Percentiles rank a stretch among this genome's conserved stretches.
Evolutionary conservation across 345 rosid genomes (phyloP).

Genomic region (Brassica cretica): DNA sequence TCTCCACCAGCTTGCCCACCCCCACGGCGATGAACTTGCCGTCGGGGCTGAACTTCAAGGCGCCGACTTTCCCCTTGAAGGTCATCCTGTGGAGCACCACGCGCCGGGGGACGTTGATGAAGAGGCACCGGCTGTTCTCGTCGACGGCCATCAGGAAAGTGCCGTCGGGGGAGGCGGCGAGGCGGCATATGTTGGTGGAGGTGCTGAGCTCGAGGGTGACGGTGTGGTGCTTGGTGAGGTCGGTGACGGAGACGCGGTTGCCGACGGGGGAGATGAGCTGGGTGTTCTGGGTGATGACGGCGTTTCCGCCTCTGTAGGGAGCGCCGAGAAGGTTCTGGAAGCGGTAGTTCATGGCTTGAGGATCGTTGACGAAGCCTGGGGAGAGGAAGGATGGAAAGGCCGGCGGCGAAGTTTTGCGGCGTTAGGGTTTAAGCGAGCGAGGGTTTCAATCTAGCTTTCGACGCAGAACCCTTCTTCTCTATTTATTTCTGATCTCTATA

Average conservation of each 20-base stretch:
- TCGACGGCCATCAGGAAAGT: constrained; percentile 76
- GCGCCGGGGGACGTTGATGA: constrained; percentile 75
- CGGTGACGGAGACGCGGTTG: constrained; percentile 85
- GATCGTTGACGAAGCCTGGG: not conserved
- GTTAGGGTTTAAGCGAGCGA: constrained; percentile 36
- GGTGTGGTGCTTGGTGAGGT: constrained; percentile 75
- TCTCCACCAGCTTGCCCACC: constrained; percentile 76
- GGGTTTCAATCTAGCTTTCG: not conserved
- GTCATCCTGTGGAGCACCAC: constrained; percentile 74
- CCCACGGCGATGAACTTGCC: constrained; percentile 79
- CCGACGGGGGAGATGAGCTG: constrained; percentile 84
- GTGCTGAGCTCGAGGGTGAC: constrained; percentile 61
- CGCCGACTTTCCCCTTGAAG: constrained; percentile 59
- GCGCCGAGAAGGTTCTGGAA: constrained; percentile 89
- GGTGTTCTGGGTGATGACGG: constrained; percentile 56
- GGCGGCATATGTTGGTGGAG: constrained; percentile 68
- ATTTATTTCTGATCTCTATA: not conserved
- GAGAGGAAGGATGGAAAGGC: not conserved
- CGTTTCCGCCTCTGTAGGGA: constrained; percentile 90
- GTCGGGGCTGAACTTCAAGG: constrained; percentile 71
- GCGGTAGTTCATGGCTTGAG: constrained; percentile 67
- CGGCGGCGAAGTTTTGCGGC: constrained; percentile 21
- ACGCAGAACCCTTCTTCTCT: not conserved
- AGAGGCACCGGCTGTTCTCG: constrained; percentile 71
- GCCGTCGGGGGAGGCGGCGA: constrained; percentile 83